Base-by-base conservation (phyloP, 2,329 filamentous ascomycete species). In the Lachnellula hyalina region DNA sequence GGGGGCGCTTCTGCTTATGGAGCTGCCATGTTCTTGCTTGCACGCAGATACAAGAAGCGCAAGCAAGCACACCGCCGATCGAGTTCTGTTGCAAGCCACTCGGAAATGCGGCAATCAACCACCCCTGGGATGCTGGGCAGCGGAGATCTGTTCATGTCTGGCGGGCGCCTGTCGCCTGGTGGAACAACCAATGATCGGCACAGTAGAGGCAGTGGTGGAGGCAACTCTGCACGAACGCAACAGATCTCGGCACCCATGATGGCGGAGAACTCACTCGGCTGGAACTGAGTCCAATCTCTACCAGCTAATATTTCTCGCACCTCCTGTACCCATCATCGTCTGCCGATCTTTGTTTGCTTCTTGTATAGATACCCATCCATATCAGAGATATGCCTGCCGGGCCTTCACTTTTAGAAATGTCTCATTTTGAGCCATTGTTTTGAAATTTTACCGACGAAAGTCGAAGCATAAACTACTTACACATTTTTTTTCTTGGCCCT, bases 241-340 rank as follows among this genome's bases (percentile, higher is more conserved):
- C 82, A 84, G 70, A 89, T 90, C 66, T 87, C 83, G 54, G 85
- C 84, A 53, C 86, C 86, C 5, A 84, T 89, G 64, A 87, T 87
- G 84, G 83, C 85, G 12, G 86, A 89, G 73, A 90, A 90, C 74
- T 88, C 85, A 52, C 76, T 90, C 64, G 86, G 86, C 62, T 90
- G 86, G 86, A 88, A 87, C 71, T 89, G 76, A 81, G 66, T 15
- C 35, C 49, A 12, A 55, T 45, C 45, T 52, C 41, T 53, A 54
- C 51, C 47, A 55, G 49, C 57, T 54, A 51, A 57, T 61, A 53
- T 55, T 60, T 56, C 52, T 56, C 46, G 38, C 44, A 41, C 48
- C 54, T 54, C 54, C 8, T 60, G 62, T 63, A 64, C 61, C 59
- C 61, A 57, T 57, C 57, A 60, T 42, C 46, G 44, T 12, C 38